Evolutionary conservation across 306 rosid species (phyloP).

Genomic region (Cicer cuneatum): DNA sequence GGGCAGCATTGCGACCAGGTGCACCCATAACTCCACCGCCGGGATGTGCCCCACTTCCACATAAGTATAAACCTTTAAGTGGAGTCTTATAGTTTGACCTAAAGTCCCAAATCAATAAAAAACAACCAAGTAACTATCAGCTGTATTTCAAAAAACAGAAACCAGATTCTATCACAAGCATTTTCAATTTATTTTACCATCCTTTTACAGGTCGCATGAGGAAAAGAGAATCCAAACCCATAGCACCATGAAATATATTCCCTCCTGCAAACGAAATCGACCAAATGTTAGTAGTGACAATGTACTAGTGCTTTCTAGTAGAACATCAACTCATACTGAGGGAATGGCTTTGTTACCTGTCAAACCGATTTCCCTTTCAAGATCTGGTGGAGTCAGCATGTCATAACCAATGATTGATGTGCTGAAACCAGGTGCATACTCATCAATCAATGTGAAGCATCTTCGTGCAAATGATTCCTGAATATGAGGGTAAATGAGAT

Average conservation of each 20-base stretch:
- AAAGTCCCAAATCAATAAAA: constrained; percentile 32
- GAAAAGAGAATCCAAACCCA: constrained; percentile 93
- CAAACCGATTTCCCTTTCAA: constrained; percentile 89
- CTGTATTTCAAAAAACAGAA: constrained; percentile 1
- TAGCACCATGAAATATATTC: constrained; percentile 90
- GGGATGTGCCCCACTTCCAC: constrained; percentile 91
- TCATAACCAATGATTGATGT: constrained; percentile 79
- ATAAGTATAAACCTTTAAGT: constrained; percentile 67
- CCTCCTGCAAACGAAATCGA: constrained; percentile 61
- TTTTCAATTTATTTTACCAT: constrained; percentile 59
- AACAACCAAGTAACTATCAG: constrained; percentile 22
- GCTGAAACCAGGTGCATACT: constrained; percentile 91
- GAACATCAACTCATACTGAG: neutral
- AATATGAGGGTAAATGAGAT: constrained; percentile 34
- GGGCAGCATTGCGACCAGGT: constrained; percentile 91
- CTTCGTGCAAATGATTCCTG: constrained; percentile 78
- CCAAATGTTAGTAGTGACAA: constrained; percentile 15
- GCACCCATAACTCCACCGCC: constrained; percentile 99
- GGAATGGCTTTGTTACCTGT: constrained; percentile 62
- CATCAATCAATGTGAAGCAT: constrained; percentile 80
- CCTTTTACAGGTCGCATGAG: constrained; percentile 85
- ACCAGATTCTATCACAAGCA: neutral
- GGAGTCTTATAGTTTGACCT: constrained; percentile 91
- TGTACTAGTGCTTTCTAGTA: neutral
- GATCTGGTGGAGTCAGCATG: constrained; percentile 97